Conservation (phyloP, 2,329 filamentous ascomycete species). For the Colletotrichum zoysiae region DNA sequence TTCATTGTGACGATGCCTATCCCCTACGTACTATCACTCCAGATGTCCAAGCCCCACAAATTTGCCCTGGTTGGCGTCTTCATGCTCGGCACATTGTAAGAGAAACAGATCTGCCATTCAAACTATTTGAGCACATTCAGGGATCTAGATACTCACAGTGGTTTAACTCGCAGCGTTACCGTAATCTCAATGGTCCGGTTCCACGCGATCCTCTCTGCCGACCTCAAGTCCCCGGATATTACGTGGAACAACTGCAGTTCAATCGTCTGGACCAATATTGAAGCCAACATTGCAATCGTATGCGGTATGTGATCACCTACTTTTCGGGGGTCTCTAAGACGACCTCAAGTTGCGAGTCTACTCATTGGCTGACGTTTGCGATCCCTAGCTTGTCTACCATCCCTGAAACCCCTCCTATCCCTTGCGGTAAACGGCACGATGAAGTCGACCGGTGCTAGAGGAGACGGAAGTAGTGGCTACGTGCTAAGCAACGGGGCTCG, state of each 20-base stretch:
- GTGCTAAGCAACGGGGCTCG: neutral
- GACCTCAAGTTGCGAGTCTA: neutral
- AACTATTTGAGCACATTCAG: neutral
- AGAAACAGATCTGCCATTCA: neutral
- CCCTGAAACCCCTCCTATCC: slow-evolving; percentile 12
- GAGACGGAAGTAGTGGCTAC: neutral
- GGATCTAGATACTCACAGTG: neutral
- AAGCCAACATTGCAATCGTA: slow-evolving; percentile 45
- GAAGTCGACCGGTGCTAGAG: neutral
- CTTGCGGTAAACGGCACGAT: slow-evolving; percentile 1
- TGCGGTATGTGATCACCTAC: slow-evolving; percentile 41
- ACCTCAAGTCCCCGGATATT: slow-evolving; percentile 44
- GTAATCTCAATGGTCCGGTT: slow-evolving; percentile 42
- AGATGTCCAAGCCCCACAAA: slow-evolving; percentile 45
- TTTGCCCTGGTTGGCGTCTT: slow-evolving; percentile 46
- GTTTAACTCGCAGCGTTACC: slow-evolving; percentile 28
- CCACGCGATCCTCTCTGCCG: slow-evolving; percentile 28
- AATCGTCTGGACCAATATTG: slow-evolving; percentile 45
- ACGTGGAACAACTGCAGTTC: slow-evolving; percentile 46
- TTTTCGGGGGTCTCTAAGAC: too few relatives aligned
- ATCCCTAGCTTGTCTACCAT: slow-evolving; percentile 9
- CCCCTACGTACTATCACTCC: slow-evolving; percentile 47
- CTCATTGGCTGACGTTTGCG: neutral
- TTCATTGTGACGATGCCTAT: slow-evolving; percentile 48
- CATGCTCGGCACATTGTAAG: slow-evolving; percentile 44